A percentile compares a stretch with the other conserved stretches of the same genome.
Conservation (phyloP, 2,329 filamentous ascomycete genomes). For the Scedosporium boydii region DNA sequence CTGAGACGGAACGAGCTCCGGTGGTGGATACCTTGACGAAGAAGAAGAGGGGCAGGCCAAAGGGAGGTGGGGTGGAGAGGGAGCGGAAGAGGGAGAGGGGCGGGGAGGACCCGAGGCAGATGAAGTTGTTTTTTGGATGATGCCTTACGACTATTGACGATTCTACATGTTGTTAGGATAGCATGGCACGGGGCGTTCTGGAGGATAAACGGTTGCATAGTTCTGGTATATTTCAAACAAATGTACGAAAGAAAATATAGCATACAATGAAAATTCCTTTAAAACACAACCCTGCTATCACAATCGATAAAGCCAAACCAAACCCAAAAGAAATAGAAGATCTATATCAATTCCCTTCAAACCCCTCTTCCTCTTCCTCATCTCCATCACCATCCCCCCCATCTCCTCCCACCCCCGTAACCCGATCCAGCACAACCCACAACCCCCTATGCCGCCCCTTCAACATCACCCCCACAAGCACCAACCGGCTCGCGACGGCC, state of each 20-base stretch:
- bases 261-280: background rate
- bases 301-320: too few species aligned
- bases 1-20: conserved; percentile 17
- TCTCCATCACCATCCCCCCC: conserved; percentile 20
- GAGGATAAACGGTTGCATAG: background rate
- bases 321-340: too few species aligned
- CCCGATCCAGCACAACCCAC: conserved; percentile 45
- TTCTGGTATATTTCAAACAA: background rate
- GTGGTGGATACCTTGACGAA: background rate
- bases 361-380: conserved; percentile 8
- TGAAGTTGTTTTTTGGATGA: conserved; percentile 43
- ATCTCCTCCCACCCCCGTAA: conserved; percentile 33
- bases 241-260: background rate
- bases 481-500: conserved; percentile 46
- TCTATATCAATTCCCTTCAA: background rate
- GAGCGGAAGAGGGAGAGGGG: conserved; percentile 28
- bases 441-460: conserved; percentile 46
- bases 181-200: background rate
- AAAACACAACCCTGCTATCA: background rate
- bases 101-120: conserved; percentile 34
- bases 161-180: background rate
- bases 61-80: conserved; percentile 5
- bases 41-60: conserved; percentile 29
- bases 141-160: background rate
- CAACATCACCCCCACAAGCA: conserved; percentile 48